phyloP scores from a whole-genome alignment of 2,329 filamentous ascomycete species.

The Capronia coronata region DNA sequence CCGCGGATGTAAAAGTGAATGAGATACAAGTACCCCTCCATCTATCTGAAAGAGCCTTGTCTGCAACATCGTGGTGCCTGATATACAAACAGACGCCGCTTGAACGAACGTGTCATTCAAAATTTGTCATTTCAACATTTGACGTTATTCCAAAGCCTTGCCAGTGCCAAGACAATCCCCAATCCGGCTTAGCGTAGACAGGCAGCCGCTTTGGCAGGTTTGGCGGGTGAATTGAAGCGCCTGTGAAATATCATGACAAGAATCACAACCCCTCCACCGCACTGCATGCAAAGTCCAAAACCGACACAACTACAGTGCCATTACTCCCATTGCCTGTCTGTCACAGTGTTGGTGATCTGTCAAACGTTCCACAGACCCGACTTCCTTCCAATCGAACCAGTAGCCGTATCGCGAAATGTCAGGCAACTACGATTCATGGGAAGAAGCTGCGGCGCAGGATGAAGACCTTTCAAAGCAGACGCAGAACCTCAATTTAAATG shows the following conservation, averaged over 20 bases:
- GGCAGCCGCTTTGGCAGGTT: not conserved
- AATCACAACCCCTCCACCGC: conserved; percentile 4
- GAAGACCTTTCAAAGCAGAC: conserved; percentile 70
- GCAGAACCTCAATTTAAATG: conserved; percentile 61
- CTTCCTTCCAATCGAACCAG: conserved; percentile 26
- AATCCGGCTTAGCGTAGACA: not conserved
- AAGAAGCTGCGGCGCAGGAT: conserved; percentile 72
- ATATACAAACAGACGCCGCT: not conserved
- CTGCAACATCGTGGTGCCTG: not conserved
- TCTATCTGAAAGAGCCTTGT: too few relatives aligned
- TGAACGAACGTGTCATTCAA: not conserved
- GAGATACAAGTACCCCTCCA: too few relatives aligned
- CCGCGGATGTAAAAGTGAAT: too few relatives aligned
- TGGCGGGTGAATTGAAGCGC: not conserved
- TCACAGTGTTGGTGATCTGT: not conserved
- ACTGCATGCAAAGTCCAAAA: not conserved
- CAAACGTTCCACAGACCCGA: not conserved
- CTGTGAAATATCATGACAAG: not conserved
- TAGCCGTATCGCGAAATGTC: conserved; percentile 58
- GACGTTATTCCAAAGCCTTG: conserved; percentile 9
- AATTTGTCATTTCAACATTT: too few relatives aligned
- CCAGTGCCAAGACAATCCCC: conserved; percentile 7
- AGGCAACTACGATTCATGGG: conserved; percentile 81
- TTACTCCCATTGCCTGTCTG: not conserved
- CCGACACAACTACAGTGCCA: not conserved